Conservation (phyloP, 139 green algal genomes). For the Limnomonas spitsbergensis region DNA sequence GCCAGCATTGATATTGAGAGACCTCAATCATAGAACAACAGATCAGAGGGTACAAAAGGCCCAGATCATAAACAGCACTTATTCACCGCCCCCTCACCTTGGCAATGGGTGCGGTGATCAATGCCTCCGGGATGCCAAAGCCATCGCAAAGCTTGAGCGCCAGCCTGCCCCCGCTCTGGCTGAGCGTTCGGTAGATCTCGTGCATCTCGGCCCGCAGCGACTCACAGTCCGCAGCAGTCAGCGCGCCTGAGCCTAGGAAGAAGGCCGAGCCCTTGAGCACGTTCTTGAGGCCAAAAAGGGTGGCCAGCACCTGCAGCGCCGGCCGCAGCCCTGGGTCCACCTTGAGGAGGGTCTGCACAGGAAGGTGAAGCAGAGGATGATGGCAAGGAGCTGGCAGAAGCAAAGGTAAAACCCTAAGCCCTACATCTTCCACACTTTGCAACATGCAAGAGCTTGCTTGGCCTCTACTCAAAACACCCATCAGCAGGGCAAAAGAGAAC, state of each 20-base stretch:
- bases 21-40: too few relatives aligned
- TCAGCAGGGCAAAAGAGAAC: too few relatives aligned
- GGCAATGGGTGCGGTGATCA: conserved; percentile 72
- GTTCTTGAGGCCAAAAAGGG: conserved; percentile 1
- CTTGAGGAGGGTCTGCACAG: not conserved
- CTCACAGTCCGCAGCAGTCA: not conserved
- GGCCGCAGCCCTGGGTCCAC: not conserved
- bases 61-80: too few relatives aligned
- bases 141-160: conserved; percentile 62
- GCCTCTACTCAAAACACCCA: too few relatives aligned
- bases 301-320: not conserved
- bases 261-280: not conserved
- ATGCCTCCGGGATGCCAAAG: conserved; percentile 77
- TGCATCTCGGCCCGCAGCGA: not conserved
- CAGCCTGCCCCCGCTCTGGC: conserved; percentile 27
- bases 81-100: too few relatives aligned
- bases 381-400: not conserved
- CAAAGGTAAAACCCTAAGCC: not conserved
- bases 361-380: not conserved
- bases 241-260: conserved; percentile 1
- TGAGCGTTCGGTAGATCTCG: conserved; percentile 31
- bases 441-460: too few relatives aligned
- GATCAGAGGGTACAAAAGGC: too few relatives aligned
- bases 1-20: too few relatives aligned
- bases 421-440: not conserved